Percentiles rank a stretch among this genome's conserved stretches.
These are phyloP conservation scores for Suillus variegatus DNA, from an alignment of 768 basidiomycete species.

Conservation along the genomic window DNA sequence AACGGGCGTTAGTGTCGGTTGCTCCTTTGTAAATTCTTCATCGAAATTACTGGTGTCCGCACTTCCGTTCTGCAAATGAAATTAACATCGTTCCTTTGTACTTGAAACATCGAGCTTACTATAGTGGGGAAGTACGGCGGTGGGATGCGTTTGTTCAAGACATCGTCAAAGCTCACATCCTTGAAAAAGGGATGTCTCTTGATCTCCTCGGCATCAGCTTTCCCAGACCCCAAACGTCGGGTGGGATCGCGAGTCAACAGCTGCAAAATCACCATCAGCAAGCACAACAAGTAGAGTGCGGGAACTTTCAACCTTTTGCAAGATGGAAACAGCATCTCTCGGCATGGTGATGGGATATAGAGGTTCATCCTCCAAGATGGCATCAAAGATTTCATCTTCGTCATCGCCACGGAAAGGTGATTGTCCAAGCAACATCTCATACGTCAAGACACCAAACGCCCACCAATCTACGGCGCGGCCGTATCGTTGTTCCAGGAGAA, in stretches of 20 bases:
- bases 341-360: constrained; percentile 99
- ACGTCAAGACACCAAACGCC: constrained; percentile 98
- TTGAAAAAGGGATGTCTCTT: constrained; percentile 99
- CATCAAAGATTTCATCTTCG: constrained; percentile 99
- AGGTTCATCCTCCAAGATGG: constrained; percentile 97
- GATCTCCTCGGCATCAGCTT: constrained; percentile 95
- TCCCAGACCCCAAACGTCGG: constrained; percentile 88
- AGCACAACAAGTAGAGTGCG: background rate
- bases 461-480: constrained; percentile 99
- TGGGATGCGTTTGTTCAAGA: constrained; percentile 95
- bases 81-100: constrained; percentile 16
- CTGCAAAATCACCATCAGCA: constrained; percentile 40
- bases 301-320: constrained; percentile 73
- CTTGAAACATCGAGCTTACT: constrained; percentile 46
- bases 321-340: constrained; percentile 90
- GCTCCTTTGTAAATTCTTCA: constrained; percentile 95
- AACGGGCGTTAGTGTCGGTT: constrained; percentile 96
- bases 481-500: constrained; percentile 98
- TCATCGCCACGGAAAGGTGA: constrained; percentile 99
- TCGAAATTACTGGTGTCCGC: constrained; percentile 94
- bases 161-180: constrained; percentile 95
- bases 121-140: constrained; percentile 97
- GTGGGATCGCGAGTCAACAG: constrained; percentile 89
- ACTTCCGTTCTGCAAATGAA: constrained; percentile 62
- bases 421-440: constrained; percentile 98